phyloP scores from a whole-genome alignment of 169 alveolate genomes.

The Cyclospora cayetanensis region DNA sequence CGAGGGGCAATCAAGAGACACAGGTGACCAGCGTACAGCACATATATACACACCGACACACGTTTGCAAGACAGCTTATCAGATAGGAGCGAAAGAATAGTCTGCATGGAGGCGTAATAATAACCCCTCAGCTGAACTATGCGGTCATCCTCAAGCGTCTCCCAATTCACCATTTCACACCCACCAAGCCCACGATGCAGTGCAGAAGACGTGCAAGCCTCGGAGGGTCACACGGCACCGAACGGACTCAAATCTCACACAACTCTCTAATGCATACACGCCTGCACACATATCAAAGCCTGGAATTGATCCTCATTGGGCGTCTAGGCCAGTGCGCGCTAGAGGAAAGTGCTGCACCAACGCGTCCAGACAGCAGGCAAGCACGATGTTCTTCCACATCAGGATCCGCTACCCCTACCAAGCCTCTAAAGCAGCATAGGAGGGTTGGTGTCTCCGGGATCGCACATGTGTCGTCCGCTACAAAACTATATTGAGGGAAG shows the following conservation, averaged over 20 bases:
- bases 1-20: not conserved
- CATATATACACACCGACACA: too few species aligned
- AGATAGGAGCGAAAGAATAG: constrained; percentile 64
- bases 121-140: constrained; percentile 55
- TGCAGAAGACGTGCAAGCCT: not conserved
- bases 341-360: too few species aligned
- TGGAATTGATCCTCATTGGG: not conserved
- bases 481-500: too few species aligned
- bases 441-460: too few species aligned
- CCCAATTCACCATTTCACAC: not conserved
- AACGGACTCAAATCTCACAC: not conserved
- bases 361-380: too few species aligned
- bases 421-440: too few species aligned
- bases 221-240: not conserved
- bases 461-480: too few species aligned
- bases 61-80: not conserved
- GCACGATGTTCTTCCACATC: too few species aligned
- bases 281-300: not conserved
- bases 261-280: too few species aligned
- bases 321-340: not conserved
- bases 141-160: not conserved
- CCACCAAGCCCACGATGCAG: not conserved
- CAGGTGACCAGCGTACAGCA: too few species aligned
- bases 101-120: not conserved
- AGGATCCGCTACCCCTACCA: too few species aligned